A percentile compares a stretch with the other conserved stretches of the same genome.
Conservation (phyloP, 176 grass and related monocot genomes). For the Puya raimondii region DNA sequence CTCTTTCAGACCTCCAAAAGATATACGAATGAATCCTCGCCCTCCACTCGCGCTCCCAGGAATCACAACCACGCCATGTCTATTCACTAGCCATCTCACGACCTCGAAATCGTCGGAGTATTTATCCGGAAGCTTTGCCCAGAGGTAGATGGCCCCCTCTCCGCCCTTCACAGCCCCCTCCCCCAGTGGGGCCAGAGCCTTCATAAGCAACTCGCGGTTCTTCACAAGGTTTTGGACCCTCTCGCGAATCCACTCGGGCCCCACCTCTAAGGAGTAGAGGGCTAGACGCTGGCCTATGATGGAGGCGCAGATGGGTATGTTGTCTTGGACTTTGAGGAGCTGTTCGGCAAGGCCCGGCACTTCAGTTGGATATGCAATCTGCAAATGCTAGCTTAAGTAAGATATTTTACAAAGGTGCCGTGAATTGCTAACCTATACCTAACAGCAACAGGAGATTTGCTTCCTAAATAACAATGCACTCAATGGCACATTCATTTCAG, state of each 20-base stretch:
- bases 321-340: constrained; percentile 95
- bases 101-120: constrained; percentile 67
- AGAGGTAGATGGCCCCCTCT: constrained; percentile 89
- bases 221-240: constrained; percentile 60
- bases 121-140: constrained; percentile 81
- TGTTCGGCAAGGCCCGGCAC: constrained; percentile 60
- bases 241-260: constrained; percentile 69
- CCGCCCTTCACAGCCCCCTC: constrained; percentile 64
- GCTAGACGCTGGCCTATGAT: constrained; percentile 79
- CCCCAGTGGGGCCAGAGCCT: constrained; percentile 70
- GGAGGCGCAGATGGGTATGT: constrained; percentile 92
- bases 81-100: constrained; percentile 76
- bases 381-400: constrained; percentile 22
- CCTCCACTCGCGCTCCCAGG: constrained; percentile 70
- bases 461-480: background rate
- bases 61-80: constrained; percentile 62
- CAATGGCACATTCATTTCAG: background rate
- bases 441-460: background rate
- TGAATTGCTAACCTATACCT: background rate
- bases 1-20: constrained; percentile 80
- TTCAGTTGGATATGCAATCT: constrained; percentile 86
- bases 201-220: constrained; percentile 54
- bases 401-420: background rate
- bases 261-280: constrained; percentile 60
- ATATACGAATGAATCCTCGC: constrained; percentile 53